A percentile compares a stretch with the other conserved stretches of the same genome.
phyloP scores from a whole-genome alignment of 176 grass and related monocot species.

The Paspalum notatum region DNA sequence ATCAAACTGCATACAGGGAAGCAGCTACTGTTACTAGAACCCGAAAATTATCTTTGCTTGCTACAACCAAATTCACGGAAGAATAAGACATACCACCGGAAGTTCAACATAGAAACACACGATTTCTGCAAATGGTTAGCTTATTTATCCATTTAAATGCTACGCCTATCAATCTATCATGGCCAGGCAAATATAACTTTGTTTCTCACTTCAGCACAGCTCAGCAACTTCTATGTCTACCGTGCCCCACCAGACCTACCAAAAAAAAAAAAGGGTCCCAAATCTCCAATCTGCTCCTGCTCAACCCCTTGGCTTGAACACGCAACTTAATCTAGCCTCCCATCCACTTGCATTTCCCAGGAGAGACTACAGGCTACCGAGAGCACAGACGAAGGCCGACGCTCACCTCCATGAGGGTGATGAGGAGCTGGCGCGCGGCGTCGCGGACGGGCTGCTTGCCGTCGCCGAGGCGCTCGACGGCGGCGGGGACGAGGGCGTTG shows the following conservation, averaged over 20 bases:
- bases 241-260: not conserved
- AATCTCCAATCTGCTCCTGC: not conserved
- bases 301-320: conserved; percentile 12
- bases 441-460: conserved; percentile 93
- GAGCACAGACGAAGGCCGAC: not conserved
- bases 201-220: conserved; percentile 1
- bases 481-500: conserved; percentile 78
- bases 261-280: not conserved
- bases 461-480: conserved; percentile 85
- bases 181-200: not conserved
- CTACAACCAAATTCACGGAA: not conserved
- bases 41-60: not conserved
- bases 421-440: conserved; percentile 73
- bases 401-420: conserved; percentile 94
- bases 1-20: not conserved
- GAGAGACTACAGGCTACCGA: not conserved
- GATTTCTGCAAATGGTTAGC: not conserved
- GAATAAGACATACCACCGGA: not conserved
- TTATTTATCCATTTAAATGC: not conserved
- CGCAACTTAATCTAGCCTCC: not conserved
- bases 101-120: conserved; percentile 17
- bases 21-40: not conserved
- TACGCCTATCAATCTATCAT: not conserved
- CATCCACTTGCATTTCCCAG: not conserved
- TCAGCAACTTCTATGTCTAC: conserved; percentile 9